phyloP scores from a whole-genome alignment of 345 rosid genomes.

The Mallotus nudiflorus region DNA sequence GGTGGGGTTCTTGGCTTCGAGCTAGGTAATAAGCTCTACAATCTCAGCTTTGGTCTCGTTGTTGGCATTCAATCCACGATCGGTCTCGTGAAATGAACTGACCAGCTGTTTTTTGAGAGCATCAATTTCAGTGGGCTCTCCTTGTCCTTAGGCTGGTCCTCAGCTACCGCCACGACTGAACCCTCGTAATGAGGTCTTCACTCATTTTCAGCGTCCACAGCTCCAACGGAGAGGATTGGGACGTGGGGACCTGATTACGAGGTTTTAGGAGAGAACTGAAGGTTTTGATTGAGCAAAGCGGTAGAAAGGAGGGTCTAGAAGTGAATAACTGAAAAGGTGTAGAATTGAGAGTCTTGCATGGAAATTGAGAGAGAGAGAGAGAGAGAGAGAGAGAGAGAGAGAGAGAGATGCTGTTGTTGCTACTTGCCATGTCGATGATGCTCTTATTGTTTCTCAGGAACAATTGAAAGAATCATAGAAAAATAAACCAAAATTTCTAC shows the following conservation, averaged over 20 bases:
- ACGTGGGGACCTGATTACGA: conserved; percentile 23
- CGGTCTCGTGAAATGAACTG: conserved; percentile 73
- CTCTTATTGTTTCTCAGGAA: no score
- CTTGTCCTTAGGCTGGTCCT: conserved; percentile 37
- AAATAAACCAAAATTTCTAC: no score
- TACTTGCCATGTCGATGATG: no score
- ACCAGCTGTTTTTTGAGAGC: conserved; percentile 59
- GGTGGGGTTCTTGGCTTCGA: conserved; percentile 84
- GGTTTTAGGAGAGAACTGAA: conserved; percentile 3
- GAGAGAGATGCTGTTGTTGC: no score
- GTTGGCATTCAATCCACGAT: conserved; percentile 65
- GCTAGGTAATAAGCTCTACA: conserved; percentile 81
- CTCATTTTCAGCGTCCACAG: conserved; percentile 32
- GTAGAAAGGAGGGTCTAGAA: conserved; percentile 31
- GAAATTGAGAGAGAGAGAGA: no score
- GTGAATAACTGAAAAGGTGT: not conserved
- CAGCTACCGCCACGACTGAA: conserved; percentile 18
- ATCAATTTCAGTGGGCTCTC: no score
- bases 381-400: no score
- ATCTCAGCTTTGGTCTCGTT: conserved; percentile 91
- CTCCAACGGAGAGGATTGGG: conserved; percentile 34
- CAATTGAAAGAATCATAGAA: no score
- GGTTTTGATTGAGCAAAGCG: conserved; percentile 2
- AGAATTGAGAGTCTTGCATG: conserved; percentile 39
- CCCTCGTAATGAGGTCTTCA: conserved; percentile 34